Evolutionary conservation across 2,329 filamentous ascomycete genomes (phyloP).

Genomic region (Periconia sp.): DNA sequence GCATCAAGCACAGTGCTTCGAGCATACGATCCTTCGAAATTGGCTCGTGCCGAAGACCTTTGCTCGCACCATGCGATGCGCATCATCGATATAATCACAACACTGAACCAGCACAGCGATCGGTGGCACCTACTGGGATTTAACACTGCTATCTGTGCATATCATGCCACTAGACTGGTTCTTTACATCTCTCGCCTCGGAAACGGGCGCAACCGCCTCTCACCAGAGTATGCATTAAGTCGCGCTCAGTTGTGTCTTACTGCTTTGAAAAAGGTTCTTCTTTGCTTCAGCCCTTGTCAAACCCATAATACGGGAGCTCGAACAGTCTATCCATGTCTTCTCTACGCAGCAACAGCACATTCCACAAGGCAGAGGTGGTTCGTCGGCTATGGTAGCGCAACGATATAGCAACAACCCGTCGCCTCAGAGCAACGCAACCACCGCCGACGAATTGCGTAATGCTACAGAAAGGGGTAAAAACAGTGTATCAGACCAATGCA

Average conservation of each 20-base stretch:
- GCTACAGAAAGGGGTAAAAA: too few relatives aligned
- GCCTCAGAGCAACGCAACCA: too few relatives aligned
- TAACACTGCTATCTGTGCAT: constrained; percentile 1
- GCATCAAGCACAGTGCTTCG: too few relatives aligned
- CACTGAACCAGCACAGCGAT: neutral
- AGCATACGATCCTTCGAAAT: too few relatives aligned
- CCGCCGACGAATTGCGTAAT: too few relatives aligned
- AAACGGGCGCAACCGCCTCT: neutral
- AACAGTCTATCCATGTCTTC: too few relatives aligned
- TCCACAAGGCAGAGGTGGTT: too few relatives aligned
- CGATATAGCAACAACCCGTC: too few relatives aligned
- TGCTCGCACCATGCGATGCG: neutral
- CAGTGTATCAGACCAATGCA: too few relatives aligned
- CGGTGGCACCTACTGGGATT: neutral
- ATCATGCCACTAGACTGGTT: neutral
- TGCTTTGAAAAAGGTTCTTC: neutral
- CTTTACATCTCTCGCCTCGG: neutral
- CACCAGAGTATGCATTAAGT: neutral
- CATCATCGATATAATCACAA: neutral
- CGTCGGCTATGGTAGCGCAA: too few relatives aligned
- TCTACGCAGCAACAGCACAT: too few relatives aligned
- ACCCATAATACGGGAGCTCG: too few relatives aligned
- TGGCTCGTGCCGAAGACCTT: neutral
- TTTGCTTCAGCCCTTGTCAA: neutral
- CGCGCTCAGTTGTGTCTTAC: neutral